These are phyloP conservation scores for Candida dajiaensis DNA, from an alignment of 805 yeast genomes.

Conservation along the genomic window DNA sequence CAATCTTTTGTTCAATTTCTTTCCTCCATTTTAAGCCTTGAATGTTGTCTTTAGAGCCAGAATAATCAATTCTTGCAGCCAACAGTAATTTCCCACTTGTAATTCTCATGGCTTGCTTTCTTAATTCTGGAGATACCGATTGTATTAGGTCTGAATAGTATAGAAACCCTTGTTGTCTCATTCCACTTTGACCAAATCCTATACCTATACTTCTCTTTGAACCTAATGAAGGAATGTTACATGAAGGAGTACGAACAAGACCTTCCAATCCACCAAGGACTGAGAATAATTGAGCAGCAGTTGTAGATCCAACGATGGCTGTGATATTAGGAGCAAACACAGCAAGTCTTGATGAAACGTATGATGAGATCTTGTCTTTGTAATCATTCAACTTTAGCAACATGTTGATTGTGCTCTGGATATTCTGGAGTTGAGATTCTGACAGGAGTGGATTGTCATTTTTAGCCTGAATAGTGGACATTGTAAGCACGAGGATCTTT, in stretches of 20 bases:
- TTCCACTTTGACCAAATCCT: conserved; percentile 38
- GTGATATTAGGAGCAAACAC: conserved; percentile 76
- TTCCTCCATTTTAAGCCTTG: conserved; percentile 53
- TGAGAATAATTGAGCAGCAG: conserved; percentile 69
- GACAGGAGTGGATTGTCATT: conserved; percentile 24
- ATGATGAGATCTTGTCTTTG: conserved; percentile 39
- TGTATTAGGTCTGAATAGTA: conserved; percentile 56
- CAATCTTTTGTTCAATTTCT: conserved; percentile 60
- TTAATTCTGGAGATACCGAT: conserved; percentile 48
- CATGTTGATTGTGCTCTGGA: conserved; percentile 42
- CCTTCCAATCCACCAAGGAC: conserved; percentile 62
- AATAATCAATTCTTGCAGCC: conserved; percentile 77
- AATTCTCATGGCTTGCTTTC: conserved; percentile 70
- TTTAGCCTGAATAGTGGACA: conserved; percentile 57
- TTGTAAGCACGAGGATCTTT: conserved; percentile 62
- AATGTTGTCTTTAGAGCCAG: conserved; percentile 32
- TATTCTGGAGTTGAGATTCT: conserved; percentile 28
- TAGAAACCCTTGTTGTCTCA: conserved; percentile 64
- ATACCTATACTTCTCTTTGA: conserved; percentile 36
- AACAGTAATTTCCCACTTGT: conserved; percentile 72
- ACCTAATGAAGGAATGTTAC: conserved; percentile 80
- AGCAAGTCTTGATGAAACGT: conserved; percentile 50
- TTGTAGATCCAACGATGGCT: conserved; percentile 61
- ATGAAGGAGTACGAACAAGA: conserved; percentile 67
- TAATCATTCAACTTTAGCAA: conserved; percentile 40